Base-by-base conservation (phyloP, 108 stramenopile genomes). In the Seminavis robusta region DNA sequence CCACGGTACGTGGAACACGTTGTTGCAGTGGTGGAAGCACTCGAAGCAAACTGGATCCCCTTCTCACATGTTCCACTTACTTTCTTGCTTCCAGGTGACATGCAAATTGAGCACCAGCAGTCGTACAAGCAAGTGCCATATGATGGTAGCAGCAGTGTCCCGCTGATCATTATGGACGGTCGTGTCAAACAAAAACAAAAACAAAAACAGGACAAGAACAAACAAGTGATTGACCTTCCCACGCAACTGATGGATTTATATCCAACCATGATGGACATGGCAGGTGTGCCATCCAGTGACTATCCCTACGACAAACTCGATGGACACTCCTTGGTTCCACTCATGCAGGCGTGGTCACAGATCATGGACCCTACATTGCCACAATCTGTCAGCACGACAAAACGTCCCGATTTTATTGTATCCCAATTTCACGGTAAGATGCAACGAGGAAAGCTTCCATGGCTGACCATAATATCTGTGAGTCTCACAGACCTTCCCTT, bases 31-130 rank as follows among this genome's bases (percentile, higher is more conserved):
- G n/a, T n/a, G n/a, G n/a, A n/a, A n/a, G n/a, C n/a, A n/a, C n/a
- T n/a, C n/a, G n/a, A n/a, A n/a, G n/a, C n/a, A n/a, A n/a, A n/a
- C n/a, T n/a, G n/a, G n/a, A n/a, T n/a, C n/a, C n/a, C n/a, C n/a
- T n/a, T n/a, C n/a, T n/a, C n/a, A n/a, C n/a, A n/a, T n/a, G n/a
- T n/a, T n/a, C n/a, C n/a, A n/a, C n/a, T n/a, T n/a, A n/a, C n/a
- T n/a, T n/a, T n/a, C n/a, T n/a, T n/a, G n/a, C n/a, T n/a, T n/a
- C n/a, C n/a, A n/a, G n/a, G 67, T 0, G 67, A 68, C 45, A 59
- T 68, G 67, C 48, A 68, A 42, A 68, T 68, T 58, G 67, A 68
- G 40, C 57, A 61, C 13, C 44, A 26, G 21, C 59, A 60, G 26
- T 51, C 19, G 19, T 68, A 57, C 31, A 68, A 68, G 44, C 52